Evolutionary conservation across 2,329 filamentous ascomycete genomes (phyloP), one percentile per base, ranked within the genome.

Genomic region (Xenoacremonium recifei): DNA sequence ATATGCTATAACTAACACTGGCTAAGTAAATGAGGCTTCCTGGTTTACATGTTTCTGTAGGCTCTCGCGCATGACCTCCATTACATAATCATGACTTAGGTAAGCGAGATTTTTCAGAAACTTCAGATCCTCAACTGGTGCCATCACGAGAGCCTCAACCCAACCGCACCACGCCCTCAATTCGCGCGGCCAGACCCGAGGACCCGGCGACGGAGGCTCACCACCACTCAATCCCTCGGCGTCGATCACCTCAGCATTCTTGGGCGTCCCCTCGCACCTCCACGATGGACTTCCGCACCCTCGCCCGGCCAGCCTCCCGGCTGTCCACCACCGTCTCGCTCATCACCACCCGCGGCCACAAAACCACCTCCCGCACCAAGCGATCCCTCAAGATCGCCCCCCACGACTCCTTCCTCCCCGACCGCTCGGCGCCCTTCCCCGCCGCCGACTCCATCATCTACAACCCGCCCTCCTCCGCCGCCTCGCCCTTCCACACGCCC

Each of bases 401-500:
- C 36, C 79, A 84, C 67, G 66, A 75, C 27, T 79, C 79, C 51
- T 84, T 85, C 64, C 66, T 79, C 30, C 68, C 61, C 50, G 65
- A 59, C 48, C 61, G 63, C 38, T 47, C 56, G 33, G 31, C 50
- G 30, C 45, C 60, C 25, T 61, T 63, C 43, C 50, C 62, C 31
- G 54, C 57, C 50, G 53, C 54, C 50, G 57, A 64, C 49, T 58
- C 65, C 51, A 73, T 80, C 58, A 71, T 80, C 59, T 80, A 76
- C 68, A 80, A 79, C 66, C 77, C 77, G 30, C 77, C 77, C 19
- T 65, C 75, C 13, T 70, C 76, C 9, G 68, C 71, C 42, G 67
- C 76, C 3, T 75, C 77, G n/a, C 79, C 82, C 43, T 73, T 72
- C 55, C 76, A 84, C 66, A 85, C 81, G n/a, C 81, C 81, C 42